Base-by-base conservation (phyloP, 75 land plant species). In the Gnetum montanum region DNA sequence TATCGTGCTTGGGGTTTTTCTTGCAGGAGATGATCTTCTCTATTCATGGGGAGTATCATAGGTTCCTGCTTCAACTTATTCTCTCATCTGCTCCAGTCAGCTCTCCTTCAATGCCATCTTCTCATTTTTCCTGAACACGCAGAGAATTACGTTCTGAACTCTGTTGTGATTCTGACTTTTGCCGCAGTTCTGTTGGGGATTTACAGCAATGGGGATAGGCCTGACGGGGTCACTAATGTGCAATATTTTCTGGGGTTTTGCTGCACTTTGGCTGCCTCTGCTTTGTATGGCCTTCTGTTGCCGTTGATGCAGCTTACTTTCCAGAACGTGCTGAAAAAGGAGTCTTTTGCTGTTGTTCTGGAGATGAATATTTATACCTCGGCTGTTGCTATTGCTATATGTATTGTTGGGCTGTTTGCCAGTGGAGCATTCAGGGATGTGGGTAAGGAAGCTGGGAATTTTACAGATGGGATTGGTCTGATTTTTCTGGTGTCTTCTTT, bases 11-110 rank as follows among this genome's bases (percentile, higher is more conserved):
- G 88, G 88, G 36, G 31, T 66, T 0, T 22, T 84, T 15, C 26
- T 68, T 12, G 78, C 88, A 12, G 71, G 76, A 27, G 85, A 84
- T 57, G 71, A 79, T 57, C 34, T 81, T 60, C 44, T 85, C 59
- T 85, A 77, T 60, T 68, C 89, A 2, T 59, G 59, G 48, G 88
- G 88, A 8, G 61, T 76, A 8, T 25, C 64, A 7, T 74, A 73
- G 56, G 66, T 84, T 26, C 69, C 89, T 3, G 78, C 62, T 33
- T 85, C 89, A 16, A 85, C 89, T 25, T 77, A 70, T 60, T 70
- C 82, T 22, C 74, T 84, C 16, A 30, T 80, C 3, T 67, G 71
- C 41, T 69, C 84, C 1, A 70, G 71, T 27, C 83, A 80, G 27
- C 57, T 84, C 28, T 80, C 69, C n/a, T 84, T 84, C 72, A 84